Evolutionary conservation across 2,329 filamentous ascomycete genomes (phyloP), one percentile per base, ranked within the genome.

Genomic region (Penicillium digitatum): DNA sequence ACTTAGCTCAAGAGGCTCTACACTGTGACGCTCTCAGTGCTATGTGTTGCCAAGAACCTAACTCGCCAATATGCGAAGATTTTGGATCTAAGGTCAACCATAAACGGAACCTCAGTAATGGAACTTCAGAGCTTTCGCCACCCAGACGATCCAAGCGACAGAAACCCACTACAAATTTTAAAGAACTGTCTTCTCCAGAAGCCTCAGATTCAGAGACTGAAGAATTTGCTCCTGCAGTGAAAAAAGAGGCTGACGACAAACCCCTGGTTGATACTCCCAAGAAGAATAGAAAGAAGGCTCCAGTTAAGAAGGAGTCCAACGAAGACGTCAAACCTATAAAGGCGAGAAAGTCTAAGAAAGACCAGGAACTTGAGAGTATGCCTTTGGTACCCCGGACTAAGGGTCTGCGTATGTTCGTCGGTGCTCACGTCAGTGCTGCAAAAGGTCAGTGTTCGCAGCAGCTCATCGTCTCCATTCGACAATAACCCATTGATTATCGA

Each of bases 351-450:
- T 80, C 79, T 37, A 82, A 84, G 61, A 65, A 68, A 52, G 79
- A 82, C 62, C 80, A 83, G 56, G 81, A 83, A 59, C 76, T 78
- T 52, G 75, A 78, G 48, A 79, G 80, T 61, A 74, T 76, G 78
- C 85, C 89, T 0, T 73, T 96, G 1, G 87, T 85, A 20, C 76
- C 80, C 26, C 82, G 94, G 34, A 92, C 90, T 0, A 74, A 80
- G 5, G 83, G 85, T 1, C 78, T 93, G 58, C 86, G 87, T 70
- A 88, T 96, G 82, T 87, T 89, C 66, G 87, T 99, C 52, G 94
- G 94, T 16, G 94, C 94, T 0, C 94, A 99, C 72, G 90, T 97
- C 58, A 94, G 88, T 72, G 86, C 83, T 59, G 91, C 94, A 27
- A 93, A 92, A 78, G 93, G 90, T 88, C 71, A 53, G 79, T 71